Percentiles rank a stretch among this genome's conserved stretches.
These are phyloP conservation scores for Brassica balearica DNA, from an alignment of 441 rosid genomes.

Conservation along the genomic window DNA sequence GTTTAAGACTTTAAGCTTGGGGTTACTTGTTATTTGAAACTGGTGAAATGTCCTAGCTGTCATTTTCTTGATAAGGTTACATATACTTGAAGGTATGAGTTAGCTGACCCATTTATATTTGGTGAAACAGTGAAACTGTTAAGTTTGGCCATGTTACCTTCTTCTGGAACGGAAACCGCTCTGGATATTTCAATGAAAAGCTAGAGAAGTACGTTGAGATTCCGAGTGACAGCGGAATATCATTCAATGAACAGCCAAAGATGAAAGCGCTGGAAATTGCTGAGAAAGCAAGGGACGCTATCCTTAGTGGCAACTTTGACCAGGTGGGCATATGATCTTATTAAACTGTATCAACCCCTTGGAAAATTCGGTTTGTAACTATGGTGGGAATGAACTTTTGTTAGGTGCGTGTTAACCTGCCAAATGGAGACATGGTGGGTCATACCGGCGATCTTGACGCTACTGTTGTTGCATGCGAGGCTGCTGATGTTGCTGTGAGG, in stretches of 20 bases:
- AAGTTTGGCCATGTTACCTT: constrained; percentile 98
- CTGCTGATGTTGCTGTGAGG: constrained; percentile 92
- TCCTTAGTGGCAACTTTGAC: constrained; percentile 83
- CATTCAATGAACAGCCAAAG: constrained; percentile 90
- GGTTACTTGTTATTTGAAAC: background rate
- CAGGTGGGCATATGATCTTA: constrained; percentile 59
- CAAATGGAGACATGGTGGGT: constrained; percentile 98
- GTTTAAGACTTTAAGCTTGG: constrained; percentile 1
- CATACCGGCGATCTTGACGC: constrained; percentile 95
- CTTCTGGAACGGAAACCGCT: constrained; percentile 99
- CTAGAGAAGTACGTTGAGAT: constrained; percentile 91
- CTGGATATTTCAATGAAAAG: constrained; percentile 79
- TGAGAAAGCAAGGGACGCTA: constrained; percentile 91
- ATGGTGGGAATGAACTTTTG: constrained; percentile 22
- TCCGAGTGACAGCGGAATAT: constrained; percentile 92
- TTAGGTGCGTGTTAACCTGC: constrained; percentile 91
- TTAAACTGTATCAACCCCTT: background rate
- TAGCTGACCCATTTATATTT: background rate
- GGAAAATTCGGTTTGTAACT: constrained; percentile 1
- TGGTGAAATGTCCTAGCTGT: background rate
- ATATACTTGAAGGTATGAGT: background rate
- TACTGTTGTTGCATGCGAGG: constrained; percentile 87
- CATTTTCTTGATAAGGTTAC: constrained; percentile 20
- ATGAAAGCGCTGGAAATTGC: constrained; percentile 96
- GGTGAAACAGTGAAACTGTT: constrained; percentile 82